phyloP scores from a whole-genome alignment of 495 filamentous ascomycete genomes.

The Hamigera avellanea region DNA sequence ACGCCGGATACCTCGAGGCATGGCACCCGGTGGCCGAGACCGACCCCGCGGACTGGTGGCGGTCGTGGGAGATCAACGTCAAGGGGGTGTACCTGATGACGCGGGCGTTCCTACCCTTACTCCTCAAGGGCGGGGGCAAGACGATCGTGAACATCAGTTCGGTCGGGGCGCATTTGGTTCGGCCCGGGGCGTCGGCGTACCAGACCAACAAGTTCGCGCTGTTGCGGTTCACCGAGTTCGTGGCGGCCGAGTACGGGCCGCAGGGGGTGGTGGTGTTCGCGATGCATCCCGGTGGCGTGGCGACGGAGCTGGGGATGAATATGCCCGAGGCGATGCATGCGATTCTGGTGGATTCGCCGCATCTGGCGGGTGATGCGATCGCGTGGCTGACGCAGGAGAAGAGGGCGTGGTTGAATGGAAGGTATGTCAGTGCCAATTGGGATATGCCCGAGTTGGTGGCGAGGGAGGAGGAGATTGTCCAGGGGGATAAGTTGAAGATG shows the following conservation, averaged over 20 bases:
- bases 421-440: conserved; percentile 30
- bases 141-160: conserved; percentile 35
- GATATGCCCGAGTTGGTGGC: conserved; percentile 36
- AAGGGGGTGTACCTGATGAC: conserved; percentile 30
- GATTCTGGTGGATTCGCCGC: conserved; percentile 31
- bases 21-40: conserved; percentile 25
- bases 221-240: conserved; percentile 33
- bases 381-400: conserved; percentile 34
- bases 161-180: conserved; percentile 24
- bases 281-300: conserved; percentile 39
- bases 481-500: conserved; percentile 31
- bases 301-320: conserved; percentile 30
- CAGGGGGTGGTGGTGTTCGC: conserved; percentile 33
- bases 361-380: conserved; percentile 33
- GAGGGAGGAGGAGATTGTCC: conserved; percentile 32
- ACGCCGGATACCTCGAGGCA: conserved; percentile 32
- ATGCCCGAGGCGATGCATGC: conserved; percentile 7
- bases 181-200: conserved; percentile 24
- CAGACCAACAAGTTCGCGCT: conserved; percentile 36
- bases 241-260: conserved; percentile 21
- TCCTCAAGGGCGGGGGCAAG: conserved; percentile 10
- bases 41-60: conserved; percentile 36
- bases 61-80: conserved; percentile 29
- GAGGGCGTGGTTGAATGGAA: conserved; percentile 37
- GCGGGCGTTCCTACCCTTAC: conserved; percentile 18